These are phyloP conservation scores for Brassica incana DNA, from an alignment of 345 rosid genomes.

Conservation along the genomic window DNA sequence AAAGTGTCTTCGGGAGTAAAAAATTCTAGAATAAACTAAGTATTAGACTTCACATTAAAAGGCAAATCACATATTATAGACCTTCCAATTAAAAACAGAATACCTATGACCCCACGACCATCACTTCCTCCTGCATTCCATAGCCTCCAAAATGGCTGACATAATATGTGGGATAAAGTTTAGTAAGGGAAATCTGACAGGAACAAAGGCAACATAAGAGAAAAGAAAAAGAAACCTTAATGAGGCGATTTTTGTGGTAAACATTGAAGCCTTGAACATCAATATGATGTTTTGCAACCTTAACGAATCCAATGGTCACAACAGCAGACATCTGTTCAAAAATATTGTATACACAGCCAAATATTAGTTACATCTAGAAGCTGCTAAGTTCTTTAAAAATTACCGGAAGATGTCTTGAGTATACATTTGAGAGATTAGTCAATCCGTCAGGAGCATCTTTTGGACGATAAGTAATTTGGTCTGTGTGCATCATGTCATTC, in stretches of 20 bases:
- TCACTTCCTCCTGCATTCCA: conserved; percentile 95
- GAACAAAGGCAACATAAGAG: neutral
- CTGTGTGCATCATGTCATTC: conserved; percentile 88
- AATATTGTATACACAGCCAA: conserved; percentile 24
- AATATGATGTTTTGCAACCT: conserved; percentile 83
- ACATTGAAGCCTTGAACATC: conserved; percentile 97
- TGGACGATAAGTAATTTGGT: conserved; percentile 70
- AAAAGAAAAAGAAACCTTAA: conserved; percentile 59
- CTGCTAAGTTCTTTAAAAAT: neutral
- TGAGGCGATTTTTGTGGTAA: conserved; percentile 90
- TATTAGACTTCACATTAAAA: conserved; percentile 28
- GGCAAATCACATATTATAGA: neutral
- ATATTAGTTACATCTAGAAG: conserved; percentile 1
- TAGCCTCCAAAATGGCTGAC: conserved; percentile 95
- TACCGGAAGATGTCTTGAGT: neutral
- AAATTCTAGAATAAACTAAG: conserved; percentile 6
- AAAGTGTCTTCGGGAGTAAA: neutral
- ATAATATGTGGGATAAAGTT: neutral
- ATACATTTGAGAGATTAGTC: conserved; percentile 48
- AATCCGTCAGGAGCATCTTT: conserved; percentile 57
- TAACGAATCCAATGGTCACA: conserved; percentile 93
- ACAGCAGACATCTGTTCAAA: conserved; percentile 61
- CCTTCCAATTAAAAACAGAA: conserved; percentile 2
- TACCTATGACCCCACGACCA: conserved; percentile 98
- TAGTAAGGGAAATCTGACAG: neutral